These are phyloP conservation scores for Magnusiomyces suaveolens DNA, from an alignment of 1,139 yeast species.

Conservation along the genomic window DNA sequence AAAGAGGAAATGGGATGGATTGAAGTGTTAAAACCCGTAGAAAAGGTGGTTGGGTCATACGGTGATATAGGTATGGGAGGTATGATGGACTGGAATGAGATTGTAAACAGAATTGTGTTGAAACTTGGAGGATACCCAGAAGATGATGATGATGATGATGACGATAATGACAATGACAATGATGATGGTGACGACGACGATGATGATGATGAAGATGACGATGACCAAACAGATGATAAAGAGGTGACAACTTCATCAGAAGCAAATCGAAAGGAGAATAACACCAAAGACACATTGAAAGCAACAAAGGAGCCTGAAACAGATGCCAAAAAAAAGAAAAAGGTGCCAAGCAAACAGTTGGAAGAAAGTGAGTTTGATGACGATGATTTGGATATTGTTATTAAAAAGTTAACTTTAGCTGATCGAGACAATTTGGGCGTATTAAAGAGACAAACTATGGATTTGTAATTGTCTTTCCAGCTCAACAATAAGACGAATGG, in stretches of 20 bases:
- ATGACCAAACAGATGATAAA: constrained; percentile 36
- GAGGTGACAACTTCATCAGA: constrained; percentile 18
- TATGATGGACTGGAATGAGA: constrained; percentile 95
- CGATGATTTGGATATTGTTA: constrained; percentile 14
- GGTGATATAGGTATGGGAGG: constrained; percentile 96
- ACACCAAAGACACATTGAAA: not conserved
- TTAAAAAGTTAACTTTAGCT: constrained; percentile 17
- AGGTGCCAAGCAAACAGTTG: constrained; percentile 6
- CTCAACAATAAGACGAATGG: too few relatives aligned
- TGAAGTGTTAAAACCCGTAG: constrained; percentile 80
- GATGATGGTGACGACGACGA: constrained; percentile 41
- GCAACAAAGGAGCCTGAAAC: not conserved
- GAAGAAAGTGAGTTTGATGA: constrained; percentile 15
- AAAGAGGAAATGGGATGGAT: constrained; percentile 89
- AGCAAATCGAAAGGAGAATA: constrained; percentile 17
- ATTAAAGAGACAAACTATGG: not conserved
- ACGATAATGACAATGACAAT: constrained; percentile 48
- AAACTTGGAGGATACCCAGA: constrained; percentile 87
- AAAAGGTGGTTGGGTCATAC: constrained; percentile 82
- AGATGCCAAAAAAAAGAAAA: not conserved
- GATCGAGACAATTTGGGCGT: constrained; percentile 13
- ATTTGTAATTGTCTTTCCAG: too few relatives aligned
- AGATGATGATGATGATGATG: constrained; percentile 71
- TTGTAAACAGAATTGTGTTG: constrained; percentile 72
- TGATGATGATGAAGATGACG: constrained; percentile 31